Evolutionary conservation across 371 early-diverging fungal species (phyloP).

Genomic region (Mucor mucedo): DNA sequence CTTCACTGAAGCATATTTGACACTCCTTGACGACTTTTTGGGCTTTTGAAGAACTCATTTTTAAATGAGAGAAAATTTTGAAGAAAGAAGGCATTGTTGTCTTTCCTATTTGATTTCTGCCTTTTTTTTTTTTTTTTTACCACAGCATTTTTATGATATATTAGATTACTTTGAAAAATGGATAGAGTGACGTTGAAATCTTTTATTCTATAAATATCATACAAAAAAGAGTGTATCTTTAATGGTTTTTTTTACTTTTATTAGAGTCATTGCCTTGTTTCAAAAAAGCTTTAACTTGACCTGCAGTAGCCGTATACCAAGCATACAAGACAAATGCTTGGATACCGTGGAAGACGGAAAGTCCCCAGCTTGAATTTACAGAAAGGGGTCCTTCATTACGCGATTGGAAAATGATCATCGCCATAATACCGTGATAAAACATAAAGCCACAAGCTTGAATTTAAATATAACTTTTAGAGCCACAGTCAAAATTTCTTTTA

Average conservation of each 20-base stretch:
- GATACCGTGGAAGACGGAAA: slow-evolving; percentile 29
- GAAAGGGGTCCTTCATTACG: slow-evolving; percentile 32
- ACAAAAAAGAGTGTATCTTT: background rate
- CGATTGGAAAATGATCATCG: slow-evolving; percentile 35
- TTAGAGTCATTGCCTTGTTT: slow-evolving; percentile 17
- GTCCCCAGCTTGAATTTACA: slow-evolving; percentile 17
- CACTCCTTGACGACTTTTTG: background rate
- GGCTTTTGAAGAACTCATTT: background rate
- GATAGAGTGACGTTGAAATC: background rate
- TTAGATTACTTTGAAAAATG: no score
- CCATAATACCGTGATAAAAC: slow-evolving; percentile 39
- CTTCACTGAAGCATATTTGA: background rate
- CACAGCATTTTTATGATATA: no score
- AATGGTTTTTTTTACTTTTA: background rate
- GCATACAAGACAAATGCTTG: slow-evolving; percentile 38
- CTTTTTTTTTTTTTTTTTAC: no score
- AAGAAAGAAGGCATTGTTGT: no score
- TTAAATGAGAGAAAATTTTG: no score
- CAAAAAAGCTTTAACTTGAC: slow-evolving; percentile 44
- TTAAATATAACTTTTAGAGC: background rate
- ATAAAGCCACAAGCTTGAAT: slow-evolving; percentile 39
- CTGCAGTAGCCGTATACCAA: slow-evolving; percentile 48
- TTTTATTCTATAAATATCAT: background rate
- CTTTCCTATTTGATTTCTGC: no score
- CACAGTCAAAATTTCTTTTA: background rate